Evolutionary conservation across 192 early-diverging fungal species (phyloP), one percentile per base, ranked within the genome.

Genomic region (Jimgerdemannia lactiflua): DNA sequence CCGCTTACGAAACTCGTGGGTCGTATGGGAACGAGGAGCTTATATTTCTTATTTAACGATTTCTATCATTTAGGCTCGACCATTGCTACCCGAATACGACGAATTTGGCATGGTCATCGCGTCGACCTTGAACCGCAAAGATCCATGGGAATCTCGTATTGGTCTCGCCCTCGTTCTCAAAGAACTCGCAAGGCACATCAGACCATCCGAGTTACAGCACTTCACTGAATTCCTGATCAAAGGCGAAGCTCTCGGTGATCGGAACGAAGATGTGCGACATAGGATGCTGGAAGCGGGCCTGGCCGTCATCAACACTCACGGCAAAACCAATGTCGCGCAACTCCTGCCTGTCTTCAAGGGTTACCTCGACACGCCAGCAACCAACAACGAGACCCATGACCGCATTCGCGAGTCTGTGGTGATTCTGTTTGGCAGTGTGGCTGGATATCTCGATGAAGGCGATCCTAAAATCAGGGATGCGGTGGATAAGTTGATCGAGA

Each of bases 401-500:
- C 86, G 85, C 67, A 94, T 98, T 72, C 93, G 96, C 54, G 94
- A 98, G 81, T 90, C 93, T 41, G 94, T 94, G 9, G 97, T 99
- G 39, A 93, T 99, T 75, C 81, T 97, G 65, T 89, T 97, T 69
- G 98, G 97, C 67, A 95, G 93, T 18, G 86, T 95, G 64, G 96
- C 98, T 43, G 91, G 94, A 76, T 94, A 97, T 78, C 81, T 99
- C 74, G 91, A 93, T 19, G 41, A 90, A 9, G 84, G 84, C 10
- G 93, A 94, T 75, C 80, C 83, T 18, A 91, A 92, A 71, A 91
- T 99, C 42, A 88, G 89, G 4, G 89, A 88, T 2, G 94, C 96
- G 59, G 92, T 99, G 4, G 89, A 93, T 42, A 96, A 93, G 74
- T 83, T 99, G 42, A 85, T 99, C 29, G 95, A 92, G 11, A 94